A percentile compares a stretch with the other conserved stretches of the same genome.
Evolutionary conservation across 2,329 filamentous ascomycete genomes (phyloP).

Genomic region (Furcasterigmium sp.): DNA sequence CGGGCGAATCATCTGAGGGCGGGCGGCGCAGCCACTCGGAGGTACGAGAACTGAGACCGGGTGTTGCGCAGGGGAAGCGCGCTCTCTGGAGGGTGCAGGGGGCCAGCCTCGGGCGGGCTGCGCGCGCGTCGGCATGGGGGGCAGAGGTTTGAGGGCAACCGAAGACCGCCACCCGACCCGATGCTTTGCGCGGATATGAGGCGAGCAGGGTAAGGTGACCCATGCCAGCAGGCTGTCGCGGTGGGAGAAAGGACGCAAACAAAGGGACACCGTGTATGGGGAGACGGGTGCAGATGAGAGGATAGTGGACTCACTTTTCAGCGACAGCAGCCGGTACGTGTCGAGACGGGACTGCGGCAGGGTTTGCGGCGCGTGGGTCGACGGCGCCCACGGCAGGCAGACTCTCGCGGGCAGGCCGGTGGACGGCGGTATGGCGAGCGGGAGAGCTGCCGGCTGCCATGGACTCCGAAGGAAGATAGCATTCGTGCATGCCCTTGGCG

Average conservation of each 20-base stretch:
- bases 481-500: conserved; percentile 59
- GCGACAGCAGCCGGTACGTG: conserved; percentile 35
- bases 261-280: conserved; percentile 1
- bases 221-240: no score
- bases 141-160: not conserved
- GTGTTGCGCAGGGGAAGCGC: not conserved
- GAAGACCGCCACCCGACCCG: not conserved
- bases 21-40: conserved; percentile 1
- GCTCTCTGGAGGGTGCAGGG: not conserved
- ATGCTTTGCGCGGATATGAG: conserved; percentile 1
- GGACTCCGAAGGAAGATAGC: conserved; percentile 56
- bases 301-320: conserved; percentile 49
- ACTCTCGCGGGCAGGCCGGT: conserved; percentile 48
- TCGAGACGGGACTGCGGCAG: conserved; percentile 39
- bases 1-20: not conserved
- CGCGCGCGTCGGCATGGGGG: not conserved
- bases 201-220: no score
- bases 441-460: conserved; percentile 55
- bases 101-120: not conserved
- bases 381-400: conserved; percentile 46
- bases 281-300: conserved; percentile 7
- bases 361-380: conserved; percentile 35
- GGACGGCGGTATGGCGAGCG: conserved; percentile 39
- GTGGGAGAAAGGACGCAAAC: not conserved
- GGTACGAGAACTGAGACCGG: conserved; percentile 1